Percentiles rank a stretch among this genome's conserved stretches.
phyloP scores from a whole-genome alignment of 2,329 filamentous ascomycete genomes.

The Xylariaceae sp. region DNA sequence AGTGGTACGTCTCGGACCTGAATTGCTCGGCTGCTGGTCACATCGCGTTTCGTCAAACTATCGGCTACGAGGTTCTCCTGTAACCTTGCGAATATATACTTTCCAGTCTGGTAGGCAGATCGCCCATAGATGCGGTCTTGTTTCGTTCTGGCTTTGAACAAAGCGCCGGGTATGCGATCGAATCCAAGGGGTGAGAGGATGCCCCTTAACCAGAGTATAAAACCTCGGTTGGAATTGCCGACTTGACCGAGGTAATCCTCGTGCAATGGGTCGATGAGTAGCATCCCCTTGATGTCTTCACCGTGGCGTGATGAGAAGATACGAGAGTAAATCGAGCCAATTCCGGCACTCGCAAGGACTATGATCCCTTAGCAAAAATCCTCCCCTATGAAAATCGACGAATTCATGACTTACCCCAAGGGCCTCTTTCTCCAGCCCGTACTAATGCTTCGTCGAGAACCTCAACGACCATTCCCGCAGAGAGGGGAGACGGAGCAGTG shows the following conservation, averaged over 20 bases:
- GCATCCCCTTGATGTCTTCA: conserved; percentile 66
- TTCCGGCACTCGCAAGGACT: conserved; percentile 76
- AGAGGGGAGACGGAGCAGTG: conserved; percentile 88
- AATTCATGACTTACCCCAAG: conserved; percentile 50
- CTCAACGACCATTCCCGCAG: conserved; percentile 87
- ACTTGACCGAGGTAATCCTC: conserved; percentile 74
- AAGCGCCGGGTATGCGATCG: conserved; percentile 69
- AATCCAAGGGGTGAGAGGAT: conserved; percentile 82
- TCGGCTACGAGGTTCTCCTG: conserved; percentile 88
- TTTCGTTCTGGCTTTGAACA: conserved; percentile 74
- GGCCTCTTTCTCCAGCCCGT: conserved; percentile 72
- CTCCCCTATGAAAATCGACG: background rate
- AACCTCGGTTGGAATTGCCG: conserved; percentile 64
- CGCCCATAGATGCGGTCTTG: conserved; percentile 82
- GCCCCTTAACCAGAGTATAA: conserved; percentile 80
- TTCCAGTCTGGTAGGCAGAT: conserved; percentile 71
- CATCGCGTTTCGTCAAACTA: conserved; percentile 78
- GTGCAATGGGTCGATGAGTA: conserved; percentile 84
- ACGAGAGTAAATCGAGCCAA: conserved; percentile 82
- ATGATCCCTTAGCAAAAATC: conserved; percentile 6
- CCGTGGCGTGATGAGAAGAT: conserved; percentile 85
- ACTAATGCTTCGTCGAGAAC: conserved; percentile 81
- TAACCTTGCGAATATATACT: conserved; percentile 81
- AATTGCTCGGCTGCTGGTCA: conserved; percentile 71
- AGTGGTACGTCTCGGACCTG: conserved; percentile 71